Base-by-base conservation (phyloP, 768 basidiomycete species). In the Psilocybe azurescens region DNA sequence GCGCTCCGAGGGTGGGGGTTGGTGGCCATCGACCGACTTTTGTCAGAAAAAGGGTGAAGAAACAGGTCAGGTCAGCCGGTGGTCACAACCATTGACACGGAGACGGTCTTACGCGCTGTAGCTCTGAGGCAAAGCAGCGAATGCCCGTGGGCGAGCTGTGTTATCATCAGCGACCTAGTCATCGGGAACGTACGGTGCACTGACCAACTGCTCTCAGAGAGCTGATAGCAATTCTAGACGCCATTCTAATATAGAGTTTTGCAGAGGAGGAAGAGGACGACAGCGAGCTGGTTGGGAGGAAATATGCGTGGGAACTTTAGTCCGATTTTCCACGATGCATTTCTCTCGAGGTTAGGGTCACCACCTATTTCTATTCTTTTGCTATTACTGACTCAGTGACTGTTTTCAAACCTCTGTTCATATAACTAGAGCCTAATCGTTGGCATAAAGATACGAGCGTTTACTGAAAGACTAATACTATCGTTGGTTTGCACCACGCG, bases 1-100 rank as follows among this genome's bases (percentile, higher is more conserved):
- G 69, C 91, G 91, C 79, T 97, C 89, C 16, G 88, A 84, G 55
- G 94, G 93, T 11, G 83, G 89, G 87, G 83, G 67, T 80, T 83
- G 48, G 85, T 81, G 65, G 89, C 82, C 83, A 91, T 85, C 16
- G 87, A 78, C 61, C 89, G 91, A 69, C 90, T 93, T 91, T 68
- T 39, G 71, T 39, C 49, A 48, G 38, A 54, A 58, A 39, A 58
- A 41, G 70, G 36, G 56, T 33, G 54, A 52, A 60, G 47, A 57
- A 55, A 53, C 39, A 61, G 65, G 41, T 39, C 5, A 60, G 56
- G 53, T 67, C 51, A 65, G 41, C 53, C 30, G 44, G 13, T 55
- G 53, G 62, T 54, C 51, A 20, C 8, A 30, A 53, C 48, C 24
- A 60, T 54, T 14, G 46, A 64, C 47, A 63, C 29, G 56, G 56